Evolutionary conservation across 352 stramenopile genomes (phyloP), one percentile per base, ranked within the genome.

Genomic region (Phytopythium aichiense): DNA sequence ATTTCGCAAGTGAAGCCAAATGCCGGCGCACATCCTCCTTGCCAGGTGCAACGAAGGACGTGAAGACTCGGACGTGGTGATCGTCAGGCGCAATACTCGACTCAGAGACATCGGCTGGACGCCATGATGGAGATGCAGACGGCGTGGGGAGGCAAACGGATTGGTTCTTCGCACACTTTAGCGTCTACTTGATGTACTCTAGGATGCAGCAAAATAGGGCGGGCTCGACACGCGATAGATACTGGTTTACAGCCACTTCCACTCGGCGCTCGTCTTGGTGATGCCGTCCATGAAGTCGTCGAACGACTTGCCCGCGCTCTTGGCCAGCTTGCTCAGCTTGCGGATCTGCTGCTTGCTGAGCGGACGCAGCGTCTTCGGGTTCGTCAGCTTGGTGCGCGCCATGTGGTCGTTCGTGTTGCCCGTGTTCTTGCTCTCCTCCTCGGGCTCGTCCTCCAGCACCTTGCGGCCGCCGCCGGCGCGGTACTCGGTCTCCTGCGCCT

Each of bases 401-500:
- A 87, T 84, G 58, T 65, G 62, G 54, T 71, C 55, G 69, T 87
- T 87, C 40, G 58, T 63, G 58, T 77, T 79, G 61, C 70, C 77
- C 45, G 67, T 67, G n/a, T 58, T 65, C 53, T 80, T 77, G 52
- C 72, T 76, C 3, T 71, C 62, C 58, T 88, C 79, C 40, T 68
- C 63, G 1, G 52, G 38, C 28, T 79, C 71, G 13, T 91, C 81
- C 7, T 88, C 77, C 18, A 88, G n/a, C 54, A 88, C 62, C 68
- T 89, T 88, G 46, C 72, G 69, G 48, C 81, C 81, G 53, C 80
- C 80, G 38, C 80, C 80, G 15, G 72, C 73, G 40, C 80, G 81
- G 59, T 88, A 91, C 65, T 87, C 81, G 42, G 76, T 88, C 71
- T 91, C 81, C 61, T 88, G 69, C 8, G 81, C 81, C 60, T 91